These are phyloP conservation scores for Trametes punicea DNA, from an alignment of 768 basidiomycete genomes.

Conservation along the genomic window DNA sequence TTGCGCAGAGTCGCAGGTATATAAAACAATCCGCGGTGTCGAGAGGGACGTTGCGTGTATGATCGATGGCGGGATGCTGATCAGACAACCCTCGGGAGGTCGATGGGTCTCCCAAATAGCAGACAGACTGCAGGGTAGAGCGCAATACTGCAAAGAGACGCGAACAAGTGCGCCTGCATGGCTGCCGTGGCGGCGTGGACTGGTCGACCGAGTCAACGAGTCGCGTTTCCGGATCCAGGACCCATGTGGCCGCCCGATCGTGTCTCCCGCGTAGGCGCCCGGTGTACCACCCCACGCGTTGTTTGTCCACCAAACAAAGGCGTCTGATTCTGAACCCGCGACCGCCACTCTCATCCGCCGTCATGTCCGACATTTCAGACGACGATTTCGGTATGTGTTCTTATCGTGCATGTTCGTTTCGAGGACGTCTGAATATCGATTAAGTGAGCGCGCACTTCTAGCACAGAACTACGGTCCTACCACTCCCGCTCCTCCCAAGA, in stretches of 20 bases:
- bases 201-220: no score
- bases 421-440: constrained; percentile 19
- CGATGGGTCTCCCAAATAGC: no score
- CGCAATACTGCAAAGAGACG: neutral
- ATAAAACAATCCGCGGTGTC: neutral
- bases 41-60: neutral
- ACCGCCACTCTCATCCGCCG: neutral
- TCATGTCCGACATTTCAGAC: constrained; percentile 25
- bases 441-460: neutral
- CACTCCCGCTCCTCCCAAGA: constrained; percentile 29
- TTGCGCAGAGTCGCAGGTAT: neutral
- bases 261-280: constrained; percentile 11
- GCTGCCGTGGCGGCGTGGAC: neutral
- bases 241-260: constrained; percentile 2
- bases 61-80: neutral
- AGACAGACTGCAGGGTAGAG: no score
- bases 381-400: constrained; percentile 26
- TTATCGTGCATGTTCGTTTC: neutral
- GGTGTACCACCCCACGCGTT: neutral
- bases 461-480: constrained; percentile 30
- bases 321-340: neutral
- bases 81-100: neutral
- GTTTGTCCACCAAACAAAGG: constrained; percentile 17
- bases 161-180: neutral
- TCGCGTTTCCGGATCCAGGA: neutral